phyloP scores from a whole-genome alignment of 108 stramenopile genomes.

The Cyclotella sp. region DNA sequence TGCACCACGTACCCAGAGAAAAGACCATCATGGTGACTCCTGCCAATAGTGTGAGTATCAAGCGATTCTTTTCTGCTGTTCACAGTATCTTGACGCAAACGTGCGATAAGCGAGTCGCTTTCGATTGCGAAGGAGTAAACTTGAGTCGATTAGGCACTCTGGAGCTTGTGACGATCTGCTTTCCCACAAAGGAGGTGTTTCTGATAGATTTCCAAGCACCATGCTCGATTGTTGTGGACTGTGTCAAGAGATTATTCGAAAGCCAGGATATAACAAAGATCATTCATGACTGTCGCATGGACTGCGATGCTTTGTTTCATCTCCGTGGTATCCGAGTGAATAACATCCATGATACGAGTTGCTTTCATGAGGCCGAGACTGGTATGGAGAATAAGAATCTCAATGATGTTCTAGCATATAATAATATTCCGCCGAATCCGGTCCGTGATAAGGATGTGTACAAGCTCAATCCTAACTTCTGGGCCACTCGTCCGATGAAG shows the following conservation, averaged over 20 bases:
- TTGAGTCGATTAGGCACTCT: conserved; percentile 41
- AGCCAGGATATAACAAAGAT: conserved; percentile 34
- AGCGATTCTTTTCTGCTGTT: conserved; percentile 18
- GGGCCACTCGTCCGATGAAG: conserved; percentile 40
- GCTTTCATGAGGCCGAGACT: conserved; percentile 32
- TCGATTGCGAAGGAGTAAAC: conserved; percentile 56
- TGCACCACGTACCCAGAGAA: too few species aligned
- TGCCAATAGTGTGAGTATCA: not conserved
- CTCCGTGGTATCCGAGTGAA: conserved; percentile 41
- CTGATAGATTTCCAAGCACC: conserved; percentile 8
- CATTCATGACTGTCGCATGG: conserved; percentile 58
- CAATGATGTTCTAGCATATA: conserved; percentile 34
- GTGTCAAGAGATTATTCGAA: conserved; percentile 37
- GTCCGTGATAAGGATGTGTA: conserved; percentile 42
- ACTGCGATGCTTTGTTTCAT: conserved; percentile 55
- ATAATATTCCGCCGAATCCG: conserved; percentile 30
- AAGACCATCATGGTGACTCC: too few species aligned
- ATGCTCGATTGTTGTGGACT: conserved; percentile 11
- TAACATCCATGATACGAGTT: conserved; percentile 52
- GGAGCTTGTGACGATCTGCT: conserved; percentile 44
- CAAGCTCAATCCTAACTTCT: conserved; percentile 47
- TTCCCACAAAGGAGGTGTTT: conserved; percentile 13
- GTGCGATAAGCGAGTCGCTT: conserved; percentile 17
- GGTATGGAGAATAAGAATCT: conserved; percentile 28
- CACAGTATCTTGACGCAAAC: conserved; percentile 8